Conservation (phyloP, 2,329 filamentous ascomycete genomes). For the Penicillium sclerotigenum region DNA sequence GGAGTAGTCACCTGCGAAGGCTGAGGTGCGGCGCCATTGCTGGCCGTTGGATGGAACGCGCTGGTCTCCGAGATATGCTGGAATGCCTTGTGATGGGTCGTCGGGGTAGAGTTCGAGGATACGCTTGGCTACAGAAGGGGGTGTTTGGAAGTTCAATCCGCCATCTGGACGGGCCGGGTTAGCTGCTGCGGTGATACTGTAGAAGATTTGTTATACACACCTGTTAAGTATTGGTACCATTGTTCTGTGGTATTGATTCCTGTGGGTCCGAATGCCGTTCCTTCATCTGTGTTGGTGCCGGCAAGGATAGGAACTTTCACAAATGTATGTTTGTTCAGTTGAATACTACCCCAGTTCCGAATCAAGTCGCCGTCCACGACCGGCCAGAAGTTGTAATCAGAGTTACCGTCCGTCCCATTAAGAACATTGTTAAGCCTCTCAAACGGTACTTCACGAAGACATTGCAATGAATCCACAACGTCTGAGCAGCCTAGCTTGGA, state of each 20-base stretch:
- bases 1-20: conserved; percentile 54
- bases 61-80: conserved; percentile 39
- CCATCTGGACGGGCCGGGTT: conserved; percentile 24
- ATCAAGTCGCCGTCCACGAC: conserved; percentile 58
- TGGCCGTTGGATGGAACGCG: conserved; percentile 40
- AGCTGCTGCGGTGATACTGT: not conserved
- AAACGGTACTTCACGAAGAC: conserved; percentile 62
- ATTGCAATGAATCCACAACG: conserved; percentile 58
- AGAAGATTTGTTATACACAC: conserved; percentile 8
- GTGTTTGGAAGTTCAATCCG: conserved; percentile 21
- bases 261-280: conserved; percentile 53
- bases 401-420: conserved; percentile 39
- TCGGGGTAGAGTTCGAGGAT: conserved; percentile 55
- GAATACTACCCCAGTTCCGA: conserved; percentile 50
- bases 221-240: conserved; percentile 46
- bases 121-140: conserved; percentile 31
- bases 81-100: conserved; percentile 50
- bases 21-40: conserved; percentile 54
- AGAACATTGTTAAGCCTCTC: conserved; percentile 56
- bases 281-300: conserved; percentile 66
- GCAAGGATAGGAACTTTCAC: conserved; percentile 62
- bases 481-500: conserved; percentile 57
- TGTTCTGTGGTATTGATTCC: conserved; percentile 56
- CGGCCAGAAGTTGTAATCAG: conserved; percentile 39
- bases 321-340: conserved; percentile 58